phyloP scores from a whole-genome alignment of 2,329 filamentous ascomycete genomes.

The Fusarium camptoceras region DNA sequence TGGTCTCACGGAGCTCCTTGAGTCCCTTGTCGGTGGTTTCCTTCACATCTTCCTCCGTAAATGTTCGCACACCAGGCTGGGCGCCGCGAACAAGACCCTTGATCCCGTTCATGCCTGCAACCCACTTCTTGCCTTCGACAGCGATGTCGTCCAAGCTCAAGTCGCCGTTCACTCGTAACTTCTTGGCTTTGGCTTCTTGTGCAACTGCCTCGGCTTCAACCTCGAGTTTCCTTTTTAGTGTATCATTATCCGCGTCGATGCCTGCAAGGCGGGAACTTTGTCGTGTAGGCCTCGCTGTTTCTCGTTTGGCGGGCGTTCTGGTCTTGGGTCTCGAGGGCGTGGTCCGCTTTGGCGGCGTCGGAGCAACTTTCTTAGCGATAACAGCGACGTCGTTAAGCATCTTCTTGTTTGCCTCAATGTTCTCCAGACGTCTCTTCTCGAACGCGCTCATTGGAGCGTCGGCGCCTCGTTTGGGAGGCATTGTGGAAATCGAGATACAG shows the following conservation, averaged over 20 bases:
- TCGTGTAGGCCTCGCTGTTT: slow-evolving; percentile 63
- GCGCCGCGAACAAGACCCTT: slow-evolving; percentile 71
- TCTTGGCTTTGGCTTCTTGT: slow-evolving; percentile 67
- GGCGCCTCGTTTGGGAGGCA: slow-evolving; percentile 59
- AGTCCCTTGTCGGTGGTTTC: slow-evolving; percentile 82
- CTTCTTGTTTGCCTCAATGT: slow-evolving; percentile 87
- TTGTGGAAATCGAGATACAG: background rate
- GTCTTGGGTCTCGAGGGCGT: slow-evolving; percentile 51
- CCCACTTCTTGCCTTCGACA: slow-evolving; percentile 83
- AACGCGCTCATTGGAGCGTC: slow-evolving; percentile 77
- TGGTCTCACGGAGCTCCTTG: slow-evolving; percentile 77
- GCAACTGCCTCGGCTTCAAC: slow-evolving; percentile 60
- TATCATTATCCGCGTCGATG: slow-evolving; percentile 60
- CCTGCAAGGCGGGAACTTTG: slow-evolving; percentile 70
- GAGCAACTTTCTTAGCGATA: slow-evolving; percentile 76
- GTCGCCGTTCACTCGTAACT: slow-evolving; percentile 63
- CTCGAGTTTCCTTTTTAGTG: slow-evolving; percentile 63
- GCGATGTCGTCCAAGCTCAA: slow-evolving; percentile 81
- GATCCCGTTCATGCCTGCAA: slow-evolving; percentile 74
- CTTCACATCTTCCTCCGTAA: slow-evolving; percentile 84
- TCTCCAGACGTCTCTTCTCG: slow-evolving; percentile 84
- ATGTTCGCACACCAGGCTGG: slow-evolving; percentile 85
- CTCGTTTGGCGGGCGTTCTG: slow-evolving; percentile 60
- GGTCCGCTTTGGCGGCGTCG: slow-evolving; percentile 61
- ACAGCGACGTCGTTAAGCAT: slow-evolving; percentile 81